Evolutionary conservation across 768 basidiomycete species (phyloP), one percentile per base, ranked within the genome.

Genomic region (Myochromella boudieri): DNA sequence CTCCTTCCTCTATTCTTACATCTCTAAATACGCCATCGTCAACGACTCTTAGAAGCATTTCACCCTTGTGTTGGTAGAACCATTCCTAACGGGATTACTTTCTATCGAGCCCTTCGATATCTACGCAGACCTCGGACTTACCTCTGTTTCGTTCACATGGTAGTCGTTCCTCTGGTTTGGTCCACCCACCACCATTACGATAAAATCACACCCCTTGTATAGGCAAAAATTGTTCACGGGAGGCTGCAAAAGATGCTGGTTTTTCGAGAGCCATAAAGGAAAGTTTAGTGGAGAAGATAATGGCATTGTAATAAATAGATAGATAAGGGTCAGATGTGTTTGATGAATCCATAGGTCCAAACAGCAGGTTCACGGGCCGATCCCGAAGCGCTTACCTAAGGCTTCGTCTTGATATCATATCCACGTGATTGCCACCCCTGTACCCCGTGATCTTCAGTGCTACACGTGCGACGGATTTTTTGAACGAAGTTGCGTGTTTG

Each of bases 31-130:
- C 69, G 8, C 79, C 82, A 6, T 81, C 89, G 39, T 92, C 90
- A 12, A 97, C 85, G 1, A 91, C 85, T 49, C 89, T 84, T 17
- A 99, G 74, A 2, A 91, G 71, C 94, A 98, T 97, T 2, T 78
- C 82, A 2, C 95, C 95, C 64, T 94, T 93, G 72, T 95, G 76
- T 62, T 99, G 95, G 67, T 94, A 97, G 67, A 97, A 98, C 95
- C 94, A 97, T 68, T 98, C 95, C 87, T 92, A 36, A 22, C 32
- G n/a, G 29, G n/a, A 8, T 8, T 31, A 8, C 14, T 29, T 29
- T 29, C 28, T 29, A 28, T 43, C 15, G 28, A 43, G 3, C 31
- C 39, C 11, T 10, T 33, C 28, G 20, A 9, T 22, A 1, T 17
- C 8, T 11, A 17, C 36, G 15, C 28, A 27, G 11, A 6, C 14